phyloP scores from a whole-genome alignment of 1,284 basidiomycete genomes.

The Cryptococcus amylolentus region DNA sequence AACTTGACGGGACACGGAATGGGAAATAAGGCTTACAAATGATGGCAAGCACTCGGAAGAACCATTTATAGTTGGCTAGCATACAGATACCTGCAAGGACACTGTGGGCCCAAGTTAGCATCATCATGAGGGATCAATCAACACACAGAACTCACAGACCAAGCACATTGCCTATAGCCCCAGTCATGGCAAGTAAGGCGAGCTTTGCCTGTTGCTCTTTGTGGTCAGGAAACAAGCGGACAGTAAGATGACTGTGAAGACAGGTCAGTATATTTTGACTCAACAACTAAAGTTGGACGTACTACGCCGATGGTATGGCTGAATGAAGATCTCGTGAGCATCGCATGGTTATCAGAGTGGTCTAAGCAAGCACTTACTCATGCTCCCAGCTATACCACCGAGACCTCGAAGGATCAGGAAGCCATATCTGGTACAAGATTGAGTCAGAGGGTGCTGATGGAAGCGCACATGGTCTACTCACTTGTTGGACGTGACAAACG shows the following conservation, averaged over 20 bases:
- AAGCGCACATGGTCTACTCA: not conserved
- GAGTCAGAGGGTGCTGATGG: too few species aligned
- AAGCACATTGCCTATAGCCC: slow-evolving; percentile 36
- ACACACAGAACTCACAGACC: slow-evolving; percentile 23
- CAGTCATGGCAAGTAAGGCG: slow-evolving; percentile 28
- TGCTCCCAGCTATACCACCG: slow-evolving; percentile 37
- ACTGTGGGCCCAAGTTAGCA: not conserved
- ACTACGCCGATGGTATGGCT: slow-evolving; percentile 36
- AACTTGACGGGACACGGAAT: not conserved
- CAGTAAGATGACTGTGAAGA: slow-evolving; percentile 21
- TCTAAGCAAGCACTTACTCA: slow-evolving; percentile 15
- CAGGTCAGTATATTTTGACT: not conserved
- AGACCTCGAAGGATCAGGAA: slow-evolving; percentile 46
- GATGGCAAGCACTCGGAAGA: slow-evolving; percentile 45
- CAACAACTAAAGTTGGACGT: not conserved
- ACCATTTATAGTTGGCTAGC: slow-evolving; percentile 36
- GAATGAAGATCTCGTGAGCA: not conserved
- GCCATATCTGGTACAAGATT: slow-evolving; percentile 21
- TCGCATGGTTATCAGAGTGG: not conserved
- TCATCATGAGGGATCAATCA: too few species aligned
- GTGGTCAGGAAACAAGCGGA: slow-evolving; percentile 43
- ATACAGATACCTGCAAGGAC: slow-evolving; percentile 33
- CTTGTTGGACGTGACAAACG: slow-evolving; percentile 44
- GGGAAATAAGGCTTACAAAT: slow-evolving; percentile 14
- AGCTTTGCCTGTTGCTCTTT: slow-evolving; percentile 35